Base-by-base conservation (phyloP, 2,329 filamentous ascomycete genomes). In the Blumeriella jaapii region DNA sequence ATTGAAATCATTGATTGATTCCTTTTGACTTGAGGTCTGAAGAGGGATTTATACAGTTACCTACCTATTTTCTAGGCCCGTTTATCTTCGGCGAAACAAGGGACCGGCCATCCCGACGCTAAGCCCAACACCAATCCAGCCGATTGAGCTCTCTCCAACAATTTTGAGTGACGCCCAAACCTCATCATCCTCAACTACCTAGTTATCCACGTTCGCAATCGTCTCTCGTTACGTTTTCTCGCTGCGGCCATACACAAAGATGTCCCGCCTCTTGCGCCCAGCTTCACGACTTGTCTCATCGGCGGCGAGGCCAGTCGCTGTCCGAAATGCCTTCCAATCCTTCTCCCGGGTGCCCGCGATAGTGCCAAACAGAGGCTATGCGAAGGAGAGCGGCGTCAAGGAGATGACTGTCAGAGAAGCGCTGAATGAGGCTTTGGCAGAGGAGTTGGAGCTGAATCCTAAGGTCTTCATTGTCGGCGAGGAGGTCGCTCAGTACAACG, bases 401-500 rank as follows among this genome's bases (percentile, higher is more conserved):
- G 84, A 95, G 60, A 86, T 94, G 67, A 94, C 91, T 28, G 91
- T 98, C 56, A 78, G 91, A 67, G 91, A 98, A 60, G 91, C 91
- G 41, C 70, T 98, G 58, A 98, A 98, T 62, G 89, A 98, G 70
- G 91, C 91, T 42, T 78, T 98, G 58, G 86, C 86, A 30, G 91
- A 98, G 69, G 91, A 98, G 72, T 78, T 98, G 62, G 87, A 95
- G 71, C 61, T 64, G 58, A 93, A 98, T 64, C 71, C 80, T 47
- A 96, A 95, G 71, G 87, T 95, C 53, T 98, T 95, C 62, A 68
- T 98, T 51, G 63, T 98, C 40, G 91, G 91, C 55, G 91, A 98
- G 71, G 91, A 98, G 69, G 91, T 98, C 57, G 91, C 91, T 55
- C 91, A 98, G 67, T 98, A 98, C 71, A 98, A 98, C 63, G 91